Conservation (phyloP, 129 eudicot genomes). For the Artemisia annua region DNA sequence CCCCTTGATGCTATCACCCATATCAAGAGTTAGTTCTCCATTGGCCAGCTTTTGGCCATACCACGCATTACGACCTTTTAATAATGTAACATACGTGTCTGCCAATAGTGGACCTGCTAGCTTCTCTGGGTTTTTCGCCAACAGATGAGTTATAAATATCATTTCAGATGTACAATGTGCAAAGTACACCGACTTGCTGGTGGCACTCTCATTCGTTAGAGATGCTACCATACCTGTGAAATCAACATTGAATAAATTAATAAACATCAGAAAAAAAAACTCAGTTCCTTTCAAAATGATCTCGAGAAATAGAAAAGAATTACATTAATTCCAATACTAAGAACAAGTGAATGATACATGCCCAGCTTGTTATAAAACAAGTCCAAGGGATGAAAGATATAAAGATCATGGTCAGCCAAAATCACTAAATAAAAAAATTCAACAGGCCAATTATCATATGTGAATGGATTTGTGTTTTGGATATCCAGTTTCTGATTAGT, state of each 20-base stretch:
- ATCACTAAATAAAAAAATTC: no score
- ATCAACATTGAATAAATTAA: slow-evolving; percentile 7
- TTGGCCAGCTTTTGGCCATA: slow-evolving; percentile 91
- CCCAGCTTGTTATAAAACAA: slow-evolving; percentile 1
- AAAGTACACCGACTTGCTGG: slow-evolving; percentile 96
- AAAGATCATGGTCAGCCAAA: neutral
- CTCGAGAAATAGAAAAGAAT: neutral
- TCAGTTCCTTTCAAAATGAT: slow-evolving; percentile 7
- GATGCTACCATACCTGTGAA: slow-evolving; percentile 90
- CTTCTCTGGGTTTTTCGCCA: slow-evolving; percentile 89
- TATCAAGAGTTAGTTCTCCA: slow-evolving; percentile 86
- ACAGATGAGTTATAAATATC: slow-evolving; percentile 94
- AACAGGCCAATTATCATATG: no score
- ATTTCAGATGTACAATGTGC: slow-evolving; percentile 98
- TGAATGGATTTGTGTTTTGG: no score
- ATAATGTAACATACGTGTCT: slow-evolving; percentile 86
- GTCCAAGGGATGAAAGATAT: slow-evolving; percentile 3
- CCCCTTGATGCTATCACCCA: slow-evolving; percentile 97
- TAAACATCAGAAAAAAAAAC: slow-evolving; percentile 7
- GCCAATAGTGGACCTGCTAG: slow-evolving; percentile 97
- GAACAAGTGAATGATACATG: neutral
- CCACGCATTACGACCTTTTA: slow-evolving; percentile 99
- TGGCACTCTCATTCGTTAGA: slow-evolving; percentile 94
- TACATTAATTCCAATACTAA: neutral
- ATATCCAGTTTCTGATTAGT: no score